These are phyloP conservation scores for Zygosaccharomyces bailii DNA, from an alignment of 805 yeast species.

Conservation along the genomic window DNA sequence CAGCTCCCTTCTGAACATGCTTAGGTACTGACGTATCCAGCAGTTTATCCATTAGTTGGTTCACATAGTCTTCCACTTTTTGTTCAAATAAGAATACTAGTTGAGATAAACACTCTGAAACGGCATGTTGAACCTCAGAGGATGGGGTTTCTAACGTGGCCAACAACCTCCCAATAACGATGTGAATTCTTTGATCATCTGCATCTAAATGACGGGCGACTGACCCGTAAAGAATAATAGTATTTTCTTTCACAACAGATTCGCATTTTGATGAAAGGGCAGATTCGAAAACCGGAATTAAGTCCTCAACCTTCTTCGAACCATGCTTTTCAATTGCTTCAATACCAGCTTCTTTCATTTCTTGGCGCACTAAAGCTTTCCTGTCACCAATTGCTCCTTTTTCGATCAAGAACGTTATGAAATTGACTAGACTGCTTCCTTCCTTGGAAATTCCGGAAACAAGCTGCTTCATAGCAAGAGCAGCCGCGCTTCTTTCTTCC, in stretches of 20 bases:
- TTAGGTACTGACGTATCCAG: conserved; percentile 42
- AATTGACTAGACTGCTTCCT: conserved; percentile 42
- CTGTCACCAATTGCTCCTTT: conserved; percentile 71
- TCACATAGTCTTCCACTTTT: conserved; percentile 52
- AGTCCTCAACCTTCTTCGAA: conserved; percentile 56
- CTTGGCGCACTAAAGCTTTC: conserved; percentile 69
- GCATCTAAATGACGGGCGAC: conserved; percentile 77
- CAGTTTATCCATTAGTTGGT: conserved; percentile 55
- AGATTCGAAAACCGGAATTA: conserved; percentile 78
- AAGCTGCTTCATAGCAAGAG: conserved; percentile 58
- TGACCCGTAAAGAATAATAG: conserved; percentile 85
- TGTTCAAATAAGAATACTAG: conserved; percentile 58
- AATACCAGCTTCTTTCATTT: conserved; percentile 86
- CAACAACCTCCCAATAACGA: conserved; percentile 66
- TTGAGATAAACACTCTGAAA: conserved; percentile 82
- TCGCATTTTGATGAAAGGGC: conserved; percentile 41
- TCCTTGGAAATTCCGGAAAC: conserved; percentile 44
- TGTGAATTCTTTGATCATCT: conserved; percentile 60
- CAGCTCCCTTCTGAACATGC: conserved; percentile 83
- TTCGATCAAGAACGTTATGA: conserved; percentile 62
- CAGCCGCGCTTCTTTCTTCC: conserved; percentile 82
- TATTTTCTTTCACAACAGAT: conserved; percentile 66
- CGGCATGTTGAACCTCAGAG: conserved; percentile 84
- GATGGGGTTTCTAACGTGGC: conserved; percentile 81
- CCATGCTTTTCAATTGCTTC: conserved; percentile 68